Evolutionary conservation across 2,329 filamentous ascomycete species (phyloP), one percentile per base, ranked within the genome.

Genomic region (Neobulgaria alba): DNA sequence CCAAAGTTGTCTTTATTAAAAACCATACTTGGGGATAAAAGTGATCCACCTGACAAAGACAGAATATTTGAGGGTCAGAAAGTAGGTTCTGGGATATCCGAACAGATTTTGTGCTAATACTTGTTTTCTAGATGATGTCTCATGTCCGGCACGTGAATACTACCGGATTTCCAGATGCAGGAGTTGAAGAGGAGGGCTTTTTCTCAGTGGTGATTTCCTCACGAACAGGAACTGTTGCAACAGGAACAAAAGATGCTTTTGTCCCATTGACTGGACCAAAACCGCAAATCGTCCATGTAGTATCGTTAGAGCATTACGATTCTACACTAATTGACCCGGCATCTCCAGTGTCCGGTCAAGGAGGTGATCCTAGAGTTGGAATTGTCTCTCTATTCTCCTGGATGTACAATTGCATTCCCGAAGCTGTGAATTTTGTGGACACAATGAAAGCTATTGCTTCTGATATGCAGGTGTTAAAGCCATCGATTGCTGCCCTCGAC

Each of bases 81-180:
- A 15, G 37, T 39, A n/a, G n/a, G n/a, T n/a, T n/a, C n/a, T n/a
- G n/a, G n/a, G n/a, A n/a, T n/a, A n/a, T n/a, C n/a, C n/a, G n/a
- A n/a, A n/a, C n/a, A n/a, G n/a, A n/a, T n/a, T n/a, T n/a, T n/a
- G n/a, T n/a, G n/a, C n/a, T n/a, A n/a, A n/a, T n/a, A n/a, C n/a
- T n/a, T n/a, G n/a, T n/a, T n/a, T n/a, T n/a, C n/a, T n/a, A n/a
- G n/a, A n/a, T n/a, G n/a, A n/a, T n/a, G n/a, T 16, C 67, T 1
- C 67, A 71, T 38, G 61, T 66, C 0, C 59, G 65, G 0, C 54
- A 63, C 9, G 59, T 69, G 43, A 65, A 67, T 37, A 58, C 54
- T 0, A 37, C 43, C 0, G 65, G 66, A 0, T 65, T 67, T 54
- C 58, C 64, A 0, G 41, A 59, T 0, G 61, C 60, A 0, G 63